Evolutionary conservation across 129 eudicot genomes (phyloP), one percentile per base, ranked within the genome.

Genomic region (Cynara cardunculus): DNA sequence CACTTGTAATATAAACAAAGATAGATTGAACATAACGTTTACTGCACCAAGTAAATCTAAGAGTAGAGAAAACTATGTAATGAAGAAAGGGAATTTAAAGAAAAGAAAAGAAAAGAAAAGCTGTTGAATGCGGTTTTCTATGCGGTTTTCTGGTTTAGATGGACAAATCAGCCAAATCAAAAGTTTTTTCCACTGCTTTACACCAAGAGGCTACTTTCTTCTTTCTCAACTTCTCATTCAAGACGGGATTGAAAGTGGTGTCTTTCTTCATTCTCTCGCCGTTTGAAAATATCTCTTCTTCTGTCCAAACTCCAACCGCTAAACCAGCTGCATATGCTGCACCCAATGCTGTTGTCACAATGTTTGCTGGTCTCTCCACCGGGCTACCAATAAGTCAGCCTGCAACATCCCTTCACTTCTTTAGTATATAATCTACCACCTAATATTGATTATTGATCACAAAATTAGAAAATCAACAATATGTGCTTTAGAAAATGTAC

Each of bases 291-390:
- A 95, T 85, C 73, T 92, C 89, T 8, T 87, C 86, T 81, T 95
- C 96, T 22, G 87, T 89, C 97, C 97, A 92, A 25, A 92, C 88
- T 44, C 93, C 93, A 49, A 92, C 93, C 0, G 94, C 97, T 86
- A 95, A 81, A 72, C 97, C 99, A n/a, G 97, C 97, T 2, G 99
- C 97, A 82, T 92, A 92, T 25, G 97, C 99, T 4, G 97, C 99
- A 72, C 99, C 99, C 4, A 92, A 91, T 1, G 99, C 99, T 19
- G 99, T 95, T 13, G 97, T 95, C 87, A 92, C 97, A 70, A 89
- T 92, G 53, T 95, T 87, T 18, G 3, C 93, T 68, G 99, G 99
- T 81, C 99, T 88, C 31, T 90, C 89, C 72, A 95, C 97, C 0
- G 97, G 88, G 79, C 16, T 87, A 27, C 97, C 97, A 53, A 95